Evolutionary conservation across 208 protist genomes (phyloP).

Genomic region (Endotrypanum monterogeii): DNA sequence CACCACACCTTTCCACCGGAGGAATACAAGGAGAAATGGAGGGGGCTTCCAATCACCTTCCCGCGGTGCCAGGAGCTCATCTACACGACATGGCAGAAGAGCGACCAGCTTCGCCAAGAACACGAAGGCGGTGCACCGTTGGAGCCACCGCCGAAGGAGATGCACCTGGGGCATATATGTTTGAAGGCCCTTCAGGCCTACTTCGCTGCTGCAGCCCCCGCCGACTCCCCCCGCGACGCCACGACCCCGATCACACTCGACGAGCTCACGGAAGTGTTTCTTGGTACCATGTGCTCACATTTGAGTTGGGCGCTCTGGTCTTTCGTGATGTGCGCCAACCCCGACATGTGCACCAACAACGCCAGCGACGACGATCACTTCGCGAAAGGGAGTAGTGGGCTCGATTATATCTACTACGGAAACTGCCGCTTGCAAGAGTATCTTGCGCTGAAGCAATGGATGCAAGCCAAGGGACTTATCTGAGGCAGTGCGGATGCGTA

Average conservation of each 20-base stretch:
- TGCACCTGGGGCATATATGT: constrained; percentile 34
- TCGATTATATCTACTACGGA: constrained; percentile 84
- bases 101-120: constrained; percentile 6
- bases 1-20: constrained; percentile 60
- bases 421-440: constrained; percentile 82
- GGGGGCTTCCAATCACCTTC: constrained; percentile 57
- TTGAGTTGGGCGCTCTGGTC: constrained; percentile 83
- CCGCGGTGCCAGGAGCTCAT: constrained; percentile 78
- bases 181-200: constrained; percentile 38
- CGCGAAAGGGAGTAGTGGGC: constrained; percentile 74
- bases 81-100: constrained; percentile 50
- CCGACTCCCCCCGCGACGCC: not conserved
- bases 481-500: not conserved
- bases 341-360: constrained; percentile 59
- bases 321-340: constrained; percentile 69
- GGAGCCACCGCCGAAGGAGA: constrained; percentile 1
- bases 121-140: constrained; percentile 10
- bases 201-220: constrained; percentile 17
- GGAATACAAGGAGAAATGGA: constrained; percentile 51
- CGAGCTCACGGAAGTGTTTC: constrained; percentile 68
- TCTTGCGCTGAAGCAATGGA: constrained; percentile 67
- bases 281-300: constrained; percentile 81
- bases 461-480: constrained; percentile 50
- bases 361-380: constrained; percentile 44
- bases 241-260: constrained; percentile 38